Evolutionary conservation across 1,139 yeast species (phyloP).

Genomic region (Candida labiduridarum): DNA sequence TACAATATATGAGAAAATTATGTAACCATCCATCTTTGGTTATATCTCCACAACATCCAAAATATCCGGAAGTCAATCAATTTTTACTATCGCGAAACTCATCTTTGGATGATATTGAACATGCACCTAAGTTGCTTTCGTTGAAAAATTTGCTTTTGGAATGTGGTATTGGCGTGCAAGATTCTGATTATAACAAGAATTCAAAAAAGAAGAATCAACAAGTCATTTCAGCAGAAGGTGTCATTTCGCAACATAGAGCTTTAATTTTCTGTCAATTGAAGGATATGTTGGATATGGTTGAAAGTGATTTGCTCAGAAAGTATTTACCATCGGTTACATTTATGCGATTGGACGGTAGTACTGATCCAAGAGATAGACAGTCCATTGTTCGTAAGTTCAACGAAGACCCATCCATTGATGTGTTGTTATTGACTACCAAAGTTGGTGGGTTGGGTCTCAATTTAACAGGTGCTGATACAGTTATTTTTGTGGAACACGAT

Average conservation of each 20-base stretch:
- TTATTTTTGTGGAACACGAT: constrained; percentile 96
- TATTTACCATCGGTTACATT: constrained; percentile 90
- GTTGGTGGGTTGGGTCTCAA: constrained; percentile 98
- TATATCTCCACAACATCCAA: constrained; percentile 84
- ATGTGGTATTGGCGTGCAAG: constrained; percentile 87
- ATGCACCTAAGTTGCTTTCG: constrained; percentile 89
- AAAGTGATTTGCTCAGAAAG: constrained; percentile 79
- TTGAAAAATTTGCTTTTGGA: constrained; percentile 79
- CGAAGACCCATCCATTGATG: constrained; percentile 96
- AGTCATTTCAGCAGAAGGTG: constrained; percentile 59
- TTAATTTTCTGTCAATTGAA: constrained; percentile 94
- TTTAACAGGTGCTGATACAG: constrained; percentile 98
- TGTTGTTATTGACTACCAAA: constrained; percentile 86
- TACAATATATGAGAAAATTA: constrained; percentile 94
- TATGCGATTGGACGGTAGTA: constrained; percentile 93
- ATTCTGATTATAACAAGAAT: constrained; percentile 40
- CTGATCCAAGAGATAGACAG: constrained; percentile 92
- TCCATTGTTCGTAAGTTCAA: constrained; percentile 90
- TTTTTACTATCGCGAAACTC: constrained; percentile 62
- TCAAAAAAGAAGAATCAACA: constrained; percentile 36
- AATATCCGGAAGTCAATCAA: constrained; percentile 62
- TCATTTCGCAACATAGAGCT: constrained; percentile 94
- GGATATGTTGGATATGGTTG: constrained; percentile 97
- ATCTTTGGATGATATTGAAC: constrained; percentile 69
- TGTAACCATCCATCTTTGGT: constrained; percentile 98